phyloP scores from a whole-genome alignment of 768 basidiomycete species.

The Macrolepiota fuliginosa region DNA sequence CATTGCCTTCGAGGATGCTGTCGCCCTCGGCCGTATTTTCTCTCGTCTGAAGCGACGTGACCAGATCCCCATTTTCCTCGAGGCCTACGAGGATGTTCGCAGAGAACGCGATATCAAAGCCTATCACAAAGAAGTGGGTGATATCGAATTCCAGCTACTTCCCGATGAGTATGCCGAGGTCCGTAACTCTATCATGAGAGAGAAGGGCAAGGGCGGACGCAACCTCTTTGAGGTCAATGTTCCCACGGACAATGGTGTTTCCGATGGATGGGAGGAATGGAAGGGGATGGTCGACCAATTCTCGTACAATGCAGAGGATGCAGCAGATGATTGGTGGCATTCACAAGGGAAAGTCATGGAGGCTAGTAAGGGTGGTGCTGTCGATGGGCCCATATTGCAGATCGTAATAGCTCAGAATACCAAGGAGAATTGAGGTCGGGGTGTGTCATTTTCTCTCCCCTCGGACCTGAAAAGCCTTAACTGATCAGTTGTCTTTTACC shows the following conservation, averaged over 20 bases:
- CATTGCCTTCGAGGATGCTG: conserved; percentile 61
- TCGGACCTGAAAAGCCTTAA: too few relatives aligned
- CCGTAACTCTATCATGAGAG: conserved; percentile 40
- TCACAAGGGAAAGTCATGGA: conserved; percentile 48
- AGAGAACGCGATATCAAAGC: conserved; percentile 43
- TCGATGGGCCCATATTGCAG: conserved; percentile 1
- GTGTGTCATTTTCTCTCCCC: not conserved
- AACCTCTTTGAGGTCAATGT: conserved; percentile 16
- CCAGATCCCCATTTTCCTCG: conserved; percentile 50
- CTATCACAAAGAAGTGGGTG: conserved; percentile 38
- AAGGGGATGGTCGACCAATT: conserved; percentile 45
- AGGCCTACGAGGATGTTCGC: conserved; percentile 56
- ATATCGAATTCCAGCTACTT: conserved; percentile 43
- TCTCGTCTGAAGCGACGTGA: conserved; percentile 44
- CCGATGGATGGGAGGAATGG: conserved; percentile 36
- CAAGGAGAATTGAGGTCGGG: not conserved
- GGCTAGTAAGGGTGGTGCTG: not conserved
- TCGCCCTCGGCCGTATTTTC: conserved; percentile 58
- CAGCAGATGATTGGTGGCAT: conserved; percentile 62
- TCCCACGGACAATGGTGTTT: conserved; percentile 6
- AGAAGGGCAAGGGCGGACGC: conserved; percentile 25
- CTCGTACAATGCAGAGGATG: conserved; percentile 54
- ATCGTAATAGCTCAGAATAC: conserved; percentile 1
- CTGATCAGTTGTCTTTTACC: too few relatives aligned
- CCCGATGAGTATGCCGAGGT: conserved; percentile 37